These are phyloP conservation scores for Populus hybrid DNA, from an alignment of 441 rosid species.

Conservation along the genomic window DNA sequence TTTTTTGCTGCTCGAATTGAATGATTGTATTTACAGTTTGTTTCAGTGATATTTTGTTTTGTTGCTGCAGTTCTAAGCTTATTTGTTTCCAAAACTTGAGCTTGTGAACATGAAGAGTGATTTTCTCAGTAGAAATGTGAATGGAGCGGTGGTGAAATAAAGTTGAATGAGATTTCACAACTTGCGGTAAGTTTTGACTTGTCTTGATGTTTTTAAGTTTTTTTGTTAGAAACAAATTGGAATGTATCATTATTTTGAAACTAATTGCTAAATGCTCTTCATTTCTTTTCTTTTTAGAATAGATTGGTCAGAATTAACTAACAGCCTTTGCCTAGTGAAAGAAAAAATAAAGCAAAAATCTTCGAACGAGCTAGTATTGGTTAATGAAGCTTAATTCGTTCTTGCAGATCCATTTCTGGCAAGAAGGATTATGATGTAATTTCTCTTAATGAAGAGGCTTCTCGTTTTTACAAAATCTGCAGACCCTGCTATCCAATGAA, in stretches of 20 bases:
- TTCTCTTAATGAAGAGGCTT: background rate
- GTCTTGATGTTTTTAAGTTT: background rate
- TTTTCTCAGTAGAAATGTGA: slow-evolving; percentile 92
- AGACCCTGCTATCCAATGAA: background rate
- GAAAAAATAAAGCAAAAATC: too few relatives aligned
- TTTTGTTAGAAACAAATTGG: background rate
- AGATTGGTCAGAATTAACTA: too few relatives aligned
- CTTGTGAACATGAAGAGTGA: slow-evolving; percentile 86
- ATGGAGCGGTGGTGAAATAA: slow-evolving; percentile 98
- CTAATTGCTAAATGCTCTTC: too few relatives aligned
- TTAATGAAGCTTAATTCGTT: background rate
- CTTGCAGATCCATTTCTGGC: background rate
- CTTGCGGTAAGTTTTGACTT: slow-evolving; percentile 58
- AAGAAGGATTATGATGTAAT: background rate
- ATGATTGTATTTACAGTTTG: background rate
- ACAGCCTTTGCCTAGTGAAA: too few relatives aligned
- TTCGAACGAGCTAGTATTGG: too few relatives aligned
- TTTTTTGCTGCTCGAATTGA: background rate
- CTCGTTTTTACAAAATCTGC: background rate
- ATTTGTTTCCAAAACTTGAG: slow-evolving; percentile 70
- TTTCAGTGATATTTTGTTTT: slow-evolving; percentile 12
- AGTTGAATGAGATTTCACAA: slow-evolving; percentile 91
- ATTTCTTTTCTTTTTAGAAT: too few relatives aligned
- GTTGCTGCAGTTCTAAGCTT: slow-evolving; percentile 72
- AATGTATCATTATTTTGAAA: background rate